phyloP scores from a whole-genome alignment of 257 asterid genomes.

The Salvia hispanica region DNA sequence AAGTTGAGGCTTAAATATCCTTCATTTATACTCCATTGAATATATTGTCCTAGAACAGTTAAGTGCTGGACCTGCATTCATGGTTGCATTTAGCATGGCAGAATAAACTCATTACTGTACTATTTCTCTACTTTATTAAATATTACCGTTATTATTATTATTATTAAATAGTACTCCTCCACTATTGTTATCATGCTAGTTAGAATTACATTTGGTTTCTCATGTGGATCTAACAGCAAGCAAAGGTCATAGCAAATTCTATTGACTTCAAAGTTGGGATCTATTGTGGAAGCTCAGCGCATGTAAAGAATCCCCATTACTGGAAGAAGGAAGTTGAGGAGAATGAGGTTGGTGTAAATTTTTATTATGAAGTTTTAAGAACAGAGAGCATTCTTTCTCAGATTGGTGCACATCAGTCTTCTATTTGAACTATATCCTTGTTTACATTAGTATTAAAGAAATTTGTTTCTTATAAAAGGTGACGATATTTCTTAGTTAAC shows the following conservation, averaged over 20 bases:
- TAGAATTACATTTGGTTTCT: slow-evolving; percentile 19
- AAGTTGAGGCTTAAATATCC: background rate
- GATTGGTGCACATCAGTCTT: background rate
- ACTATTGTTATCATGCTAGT: slow-evolving; percentile 11
- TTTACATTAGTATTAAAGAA: background rate
- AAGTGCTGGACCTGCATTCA: slow-evolving; percentile 15
- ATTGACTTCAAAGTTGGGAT: slow-evolving; percentile 76
- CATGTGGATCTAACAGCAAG: slow-evolving; percentile 63
- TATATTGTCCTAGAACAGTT: slow-evolving; percentile 8
- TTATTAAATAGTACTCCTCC: too few species aligned
- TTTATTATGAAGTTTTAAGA: background rate
- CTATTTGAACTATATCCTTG: background rate
- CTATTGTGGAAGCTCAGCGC: slow-evolving; percentile 62
- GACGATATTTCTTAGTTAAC: slow-evolving; percentile 16
- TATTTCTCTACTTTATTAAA: slow-evolving; percentile 6
- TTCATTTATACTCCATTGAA: slow-evolving; percentile 24
- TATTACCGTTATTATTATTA: too few species aligned
- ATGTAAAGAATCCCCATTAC: slow-evolving; percentile 48
- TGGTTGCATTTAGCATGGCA: slow-evolving; percentile 8
- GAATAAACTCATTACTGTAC: slow-evolving; percentile 1
- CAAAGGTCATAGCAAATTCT: slow-evolving; percentile 75
- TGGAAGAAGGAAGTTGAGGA: slow-evolving; percentile 86
- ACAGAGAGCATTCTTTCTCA: slow-evolving; percentile 17
- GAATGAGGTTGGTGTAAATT: slow-evolving; percentile 73
- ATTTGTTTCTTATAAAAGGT: background rate